phyloP scores from a whole-genome alignment of 2,329 filamentous ascomycete genomes.

The Drechmeria coniospora region DNA sequence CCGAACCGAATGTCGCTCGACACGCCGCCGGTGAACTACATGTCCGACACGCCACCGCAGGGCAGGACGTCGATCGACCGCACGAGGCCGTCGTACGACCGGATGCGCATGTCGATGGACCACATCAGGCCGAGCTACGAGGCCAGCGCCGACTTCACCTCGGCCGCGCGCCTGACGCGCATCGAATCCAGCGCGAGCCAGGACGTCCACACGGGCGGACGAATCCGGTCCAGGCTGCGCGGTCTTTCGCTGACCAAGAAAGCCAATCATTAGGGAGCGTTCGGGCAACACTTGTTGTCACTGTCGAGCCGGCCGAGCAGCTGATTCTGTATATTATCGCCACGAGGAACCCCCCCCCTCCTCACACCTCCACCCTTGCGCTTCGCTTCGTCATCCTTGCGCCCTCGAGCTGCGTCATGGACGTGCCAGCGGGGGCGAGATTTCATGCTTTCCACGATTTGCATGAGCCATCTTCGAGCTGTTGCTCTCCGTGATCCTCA shows the following conservation, averaged over 20 bases:
- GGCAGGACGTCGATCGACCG: conserved; percentile 47
- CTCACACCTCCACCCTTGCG: conserved; percentile 13
- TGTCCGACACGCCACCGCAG: conserved; percentile 26
- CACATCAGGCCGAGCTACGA: conserved; percentile 72
- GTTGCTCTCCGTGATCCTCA: conserved; percentile 4
- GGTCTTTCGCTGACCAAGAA: conserved; percentile 27
- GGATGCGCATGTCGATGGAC: conserved; percentile 77
- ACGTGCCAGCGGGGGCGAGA: conserved; percentile 6
- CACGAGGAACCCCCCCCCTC: conserved; percentile 6
- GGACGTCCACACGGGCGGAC: conserved; percentile 8
- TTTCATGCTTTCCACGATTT: conserved; percentile 27
- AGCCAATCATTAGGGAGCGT: conserved; percentile 18
- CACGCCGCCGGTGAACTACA: conserved; percentile 29
- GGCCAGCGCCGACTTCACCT: conserved; percentile 79
- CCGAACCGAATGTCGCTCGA: conserved; percentile 42
- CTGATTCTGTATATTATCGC: conserved; percentile 14
- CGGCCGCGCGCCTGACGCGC: conserved; percentile 67
- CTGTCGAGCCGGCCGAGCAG: conserved; percentile 3
- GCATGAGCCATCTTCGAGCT: conserved; percentile 33
- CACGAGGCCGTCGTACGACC: conserved; percentile 72
- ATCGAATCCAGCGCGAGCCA: conserved; percentile 58
- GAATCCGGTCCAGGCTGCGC: conserved; percentile 23
- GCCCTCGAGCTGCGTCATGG: conserved; percentile 12
- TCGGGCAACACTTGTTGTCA: conserved; percentile 9
- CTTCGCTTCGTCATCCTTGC: conserved; percentile 9